Conservation (phyloP, 345 rosid species). For the Euphorbia pulcherrima region DNA sequence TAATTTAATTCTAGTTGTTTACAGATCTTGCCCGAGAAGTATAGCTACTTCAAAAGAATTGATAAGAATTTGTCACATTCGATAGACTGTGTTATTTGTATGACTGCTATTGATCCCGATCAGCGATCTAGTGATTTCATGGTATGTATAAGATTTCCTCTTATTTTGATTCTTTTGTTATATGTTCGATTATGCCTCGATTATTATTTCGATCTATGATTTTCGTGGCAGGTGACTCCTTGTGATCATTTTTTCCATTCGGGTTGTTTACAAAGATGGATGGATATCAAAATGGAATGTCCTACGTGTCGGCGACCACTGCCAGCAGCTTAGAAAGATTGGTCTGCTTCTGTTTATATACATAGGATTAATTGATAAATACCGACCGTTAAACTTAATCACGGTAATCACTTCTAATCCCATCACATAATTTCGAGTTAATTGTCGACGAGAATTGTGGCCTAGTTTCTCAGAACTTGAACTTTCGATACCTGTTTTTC, state of each 20-base stretch:
- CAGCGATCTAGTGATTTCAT: slow-evolving; percentile 69
- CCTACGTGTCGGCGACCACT: slow-evolving; percentile 94
- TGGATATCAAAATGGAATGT: slow-evolving; percentile 99
- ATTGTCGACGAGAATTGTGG: no score
- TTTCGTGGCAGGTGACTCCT: slow-evolving; percentile 71
- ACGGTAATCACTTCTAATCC: no score
- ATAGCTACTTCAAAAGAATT: slow-evolving; percentile 73
- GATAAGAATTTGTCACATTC: slow-evolving; percentile 46
- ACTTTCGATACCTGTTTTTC: not conserved
- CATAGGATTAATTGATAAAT: slow-evolving; percentile 29
- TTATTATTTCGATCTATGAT: slow-evolving; percentile 4
- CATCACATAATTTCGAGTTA: no score
- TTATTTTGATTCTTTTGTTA: no score
- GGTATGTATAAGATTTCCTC: slow-evolving; percentile 37
- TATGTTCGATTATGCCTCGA: not conserved
- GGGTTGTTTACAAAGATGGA: slow-evolving; percentile 95
- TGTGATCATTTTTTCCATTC: slow-evolving; percentile 95
- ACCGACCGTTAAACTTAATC: no score
- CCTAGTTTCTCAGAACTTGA: no score
- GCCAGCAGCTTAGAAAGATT: slow-evolving; percentile 65
- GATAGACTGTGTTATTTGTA: slow-evolving; percentile 90
- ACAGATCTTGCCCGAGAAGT: slow-evolving; percentile 94
- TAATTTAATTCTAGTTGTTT: slow-evolving; percentile 11
- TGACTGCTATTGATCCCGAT: slow-evolving; percentile 74
- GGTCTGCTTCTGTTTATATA: slow-evolving; percentile 27